Conservation (phyloP, 78 protist genomes). For the Mastigamoeba balamuthi region DNA sequence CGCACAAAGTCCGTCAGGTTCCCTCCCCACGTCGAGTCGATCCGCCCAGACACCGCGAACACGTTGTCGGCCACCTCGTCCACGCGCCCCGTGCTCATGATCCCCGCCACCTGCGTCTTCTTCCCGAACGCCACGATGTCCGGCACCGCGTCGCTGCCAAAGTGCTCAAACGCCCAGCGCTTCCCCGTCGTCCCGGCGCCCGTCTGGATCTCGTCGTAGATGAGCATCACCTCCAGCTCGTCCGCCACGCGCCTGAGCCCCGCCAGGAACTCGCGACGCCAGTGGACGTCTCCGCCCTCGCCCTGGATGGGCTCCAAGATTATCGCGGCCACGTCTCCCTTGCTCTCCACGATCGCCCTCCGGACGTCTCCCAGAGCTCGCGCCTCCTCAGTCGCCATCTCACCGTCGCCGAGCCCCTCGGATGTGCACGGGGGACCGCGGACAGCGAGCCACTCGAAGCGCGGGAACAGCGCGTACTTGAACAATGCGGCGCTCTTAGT, state of each 20-base stretch:
- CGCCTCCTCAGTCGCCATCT: background rate
- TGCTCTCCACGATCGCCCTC: slow-evolving; percentile 2
- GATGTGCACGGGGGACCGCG: background rate
- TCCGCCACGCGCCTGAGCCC: slow-evolving; percentile 25
- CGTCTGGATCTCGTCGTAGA: slow-evolving; percentile 73
- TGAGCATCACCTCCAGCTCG: slow-evolving; percentile 41
- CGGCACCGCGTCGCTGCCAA: slow-evolving; percentile 27
- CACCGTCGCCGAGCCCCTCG: background rate
- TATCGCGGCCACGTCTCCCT: slow-evolving; percentile 29
- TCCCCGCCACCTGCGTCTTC: slow-evolving; percentile 58
- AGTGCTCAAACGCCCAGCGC: slow-evolving; percentile 66
- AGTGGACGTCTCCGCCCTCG: slow-evolving; percentile 46
- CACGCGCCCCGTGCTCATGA: slow-evolving; percentile 5
- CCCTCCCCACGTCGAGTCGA: slow-evolving; percentile 12
- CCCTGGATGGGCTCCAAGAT: slow-evolving; percentile 73
- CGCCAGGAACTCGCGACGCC: background rate
- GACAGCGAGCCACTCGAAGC: background rate
- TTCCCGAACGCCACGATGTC: slow-evolving; percentile 76
- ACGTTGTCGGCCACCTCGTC: background rate
- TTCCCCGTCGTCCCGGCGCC: slow-evolving; percentile 69
- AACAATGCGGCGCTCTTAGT: background rate
- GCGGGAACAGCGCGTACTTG: slow-evolving; percentile 6
- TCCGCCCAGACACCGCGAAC: slow-evolving; percentile 5
- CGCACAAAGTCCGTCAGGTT: slow-evolving; percentile 1
- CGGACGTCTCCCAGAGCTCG: background rate